These are phyloP conservation scores for Fusarium anthophilum DNA, from an alignment of 2,329 filamentous ascomycete species.

Conservation along the genomic window DNA sequence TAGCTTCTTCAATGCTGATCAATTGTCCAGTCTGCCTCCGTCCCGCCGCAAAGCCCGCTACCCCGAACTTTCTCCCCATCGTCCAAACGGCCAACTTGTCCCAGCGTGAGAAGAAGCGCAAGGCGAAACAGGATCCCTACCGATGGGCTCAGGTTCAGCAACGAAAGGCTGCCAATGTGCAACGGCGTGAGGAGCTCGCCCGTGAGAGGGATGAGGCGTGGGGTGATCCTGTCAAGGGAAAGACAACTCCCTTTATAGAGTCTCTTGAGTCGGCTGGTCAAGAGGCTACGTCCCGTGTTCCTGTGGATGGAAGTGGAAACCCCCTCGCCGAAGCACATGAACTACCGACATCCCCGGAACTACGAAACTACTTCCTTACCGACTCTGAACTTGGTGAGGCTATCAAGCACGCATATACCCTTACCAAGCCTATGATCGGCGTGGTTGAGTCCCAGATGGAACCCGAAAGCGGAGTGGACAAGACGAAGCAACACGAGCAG, in stretches of 20 bases:
- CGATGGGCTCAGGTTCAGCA: slow-evolving; percentile 82
- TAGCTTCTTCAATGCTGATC: slow-evolving; percentile 33
- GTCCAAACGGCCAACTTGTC: slow-evolving; percentile 72
- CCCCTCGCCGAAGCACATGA: slow-evolving; percentile 50
- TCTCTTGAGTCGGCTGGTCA: slow-evolving; percentile 77
- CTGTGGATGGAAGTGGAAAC: slow-evolving; percentile 54
- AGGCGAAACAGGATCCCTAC: slow-evolving; percentile 82
- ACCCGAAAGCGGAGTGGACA: slow-evolving; percentile 50
- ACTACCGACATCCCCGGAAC: slow-evolving; percentile 58
- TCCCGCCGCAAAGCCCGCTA: slow-evolving; percentile 57
- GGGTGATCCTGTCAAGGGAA: slow-evolving; percentile 83
- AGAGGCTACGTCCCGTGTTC: slow-evolving; percentile 47
- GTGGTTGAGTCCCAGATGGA: slow-evolving; percentile 52
- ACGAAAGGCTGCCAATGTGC: slow-evolving; percentile 83
- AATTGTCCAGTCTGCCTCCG: slow-evolving; percentile 66
- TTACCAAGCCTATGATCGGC: slow-evolving; percentile 68
- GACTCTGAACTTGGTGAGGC: slow-evolving; percentile 73
- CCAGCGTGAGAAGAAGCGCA: slow-evolving; percentile 69
- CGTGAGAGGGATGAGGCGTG: slow-evolving; percentile 70
- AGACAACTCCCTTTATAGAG: slow-evolving; percentile 82
- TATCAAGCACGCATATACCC: slow-evolving; percentile 71
- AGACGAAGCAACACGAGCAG: slow-evolving; percentile 57
- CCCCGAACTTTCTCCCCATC: slow-evolving; percentile 65
- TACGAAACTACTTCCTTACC: slow-evolving; percentile 82
- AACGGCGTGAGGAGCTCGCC: slow-evolving; percentile 75